A percentile compares a stretch with the other conserved stretches of the same genome.
Evolutionary conservation across 176 grass and related monocot genomes (phyloP).

Genomic region (Oryza meridionalis): DNA sequence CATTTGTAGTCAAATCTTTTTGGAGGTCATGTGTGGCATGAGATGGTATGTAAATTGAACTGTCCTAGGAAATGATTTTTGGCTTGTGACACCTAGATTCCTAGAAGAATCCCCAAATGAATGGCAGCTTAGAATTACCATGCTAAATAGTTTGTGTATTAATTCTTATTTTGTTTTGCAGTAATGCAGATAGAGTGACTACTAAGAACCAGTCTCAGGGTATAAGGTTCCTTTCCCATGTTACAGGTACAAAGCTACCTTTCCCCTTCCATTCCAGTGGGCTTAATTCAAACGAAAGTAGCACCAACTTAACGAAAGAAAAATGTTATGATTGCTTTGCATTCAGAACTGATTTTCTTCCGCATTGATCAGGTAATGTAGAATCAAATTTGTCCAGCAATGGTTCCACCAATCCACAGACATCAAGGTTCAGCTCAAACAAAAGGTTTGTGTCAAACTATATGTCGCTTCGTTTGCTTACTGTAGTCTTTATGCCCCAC

Average conservation of each 20-base stretch:
- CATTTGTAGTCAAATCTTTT: background rate
- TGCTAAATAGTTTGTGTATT: background rate
- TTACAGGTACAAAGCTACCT: slow-evolving; percentile 60
- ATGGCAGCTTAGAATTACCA: background rate
- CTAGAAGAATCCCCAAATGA: slow-evolving; percentile 7
- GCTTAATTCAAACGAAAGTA: background rate
- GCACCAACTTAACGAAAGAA: background rate
- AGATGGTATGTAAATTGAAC: background rate
- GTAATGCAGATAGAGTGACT: slow-evolving; percentile 89
- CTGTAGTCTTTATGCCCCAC: background rate
- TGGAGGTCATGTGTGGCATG: background rate
- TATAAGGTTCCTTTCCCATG: slow-evolving; percentile 92
- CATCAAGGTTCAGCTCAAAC: slow-evolving; percentile 45
- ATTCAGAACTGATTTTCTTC: background rate
- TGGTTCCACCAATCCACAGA: slow-evolving; percentile 32
- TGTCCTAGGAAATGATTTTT: background rate
- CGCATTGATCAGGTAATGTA: slow-evolving; percentile 42
- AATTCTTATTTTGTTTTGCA: slow-evolving; percentile 38
- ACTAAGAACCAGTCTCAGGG: slow-evolving; percentile 82
- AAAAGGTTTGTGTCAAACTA: slow-evolving; percentile 44
- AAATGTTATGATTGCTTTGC: background rate
- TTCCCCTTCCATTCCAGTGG: background rate
- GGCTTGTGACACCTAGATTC: background rate
- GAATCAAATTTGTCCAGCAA: slow-evolving; percentile 39
- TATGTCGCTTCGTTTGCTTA: background rate